These are phyloP conservation scores for Cucumis melo DNA, from an alignment of 306 rosid species.

Conservation along the genomic window DNA sequence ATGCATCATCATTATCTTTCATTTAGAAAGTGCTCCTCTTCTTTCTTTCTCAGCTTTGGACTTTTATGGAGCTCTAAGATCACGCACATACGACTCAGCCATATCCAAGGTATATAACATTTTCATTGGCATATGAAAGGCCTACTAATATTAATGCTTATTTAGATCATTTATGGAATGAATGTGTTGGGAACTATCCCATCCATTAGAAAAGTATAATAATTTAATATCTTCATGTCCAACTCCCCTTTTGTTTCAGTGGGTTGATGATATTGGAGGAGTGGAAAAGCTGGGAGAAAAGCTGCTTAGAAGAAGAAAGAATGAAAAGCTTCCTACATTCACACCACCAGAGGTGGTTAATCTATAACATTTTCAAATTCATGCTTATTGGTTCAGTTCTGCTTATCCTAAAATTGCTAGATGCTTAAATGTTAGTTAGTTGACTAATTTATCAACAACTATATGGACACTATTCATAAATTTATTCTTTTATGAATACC, in stretches of 20 bases:
- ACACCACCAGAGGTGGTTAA: conserved; percentile 70
- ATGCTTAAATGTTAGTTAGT: not conserved
- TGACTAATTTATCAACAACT: not conserved
- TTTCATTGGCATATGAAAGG: conserved; percentile 6
- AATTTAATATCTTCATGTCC: not conserved
- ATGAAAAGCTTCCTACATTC: conserved; percentile 57
- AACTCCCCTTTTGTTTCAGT: conserved; percentile 30
- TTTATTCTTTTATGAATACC: not conserved
- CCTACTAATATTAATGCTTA: not conserved
- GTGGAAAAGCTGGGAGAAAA: conserved; percentile 55
- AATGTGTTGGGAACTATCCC: not conserved
- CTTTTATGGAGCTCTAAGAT: conserved; percentile 92
- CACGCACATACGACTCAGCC: conserved; percentile 73
- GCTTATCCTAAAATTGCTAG: not conserved
- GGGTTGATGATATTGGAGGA: conserved; percentile 91
- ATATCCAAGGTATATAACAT: conserved; percentile 54
- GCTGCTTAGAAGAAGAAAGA: conserved; percentile 47
- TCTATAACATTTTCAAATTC: not conserved
- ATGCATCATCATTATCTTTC: not conserved
- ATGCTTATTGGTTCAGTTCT: conserved; percentile 4
- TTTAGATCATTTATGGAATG: not conserved
- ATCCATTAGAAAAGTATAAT: not conserved
- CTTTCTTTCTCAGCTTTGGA: conserved; percentile 58
- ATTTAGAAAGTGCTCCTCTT: not conserved
- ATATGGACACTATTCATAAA: not conserved